Conservation (phyloP, 2,329 filamentous ascomycete genomes). For the Ophiocordyceps polyrhachis-furcata region DNA sequence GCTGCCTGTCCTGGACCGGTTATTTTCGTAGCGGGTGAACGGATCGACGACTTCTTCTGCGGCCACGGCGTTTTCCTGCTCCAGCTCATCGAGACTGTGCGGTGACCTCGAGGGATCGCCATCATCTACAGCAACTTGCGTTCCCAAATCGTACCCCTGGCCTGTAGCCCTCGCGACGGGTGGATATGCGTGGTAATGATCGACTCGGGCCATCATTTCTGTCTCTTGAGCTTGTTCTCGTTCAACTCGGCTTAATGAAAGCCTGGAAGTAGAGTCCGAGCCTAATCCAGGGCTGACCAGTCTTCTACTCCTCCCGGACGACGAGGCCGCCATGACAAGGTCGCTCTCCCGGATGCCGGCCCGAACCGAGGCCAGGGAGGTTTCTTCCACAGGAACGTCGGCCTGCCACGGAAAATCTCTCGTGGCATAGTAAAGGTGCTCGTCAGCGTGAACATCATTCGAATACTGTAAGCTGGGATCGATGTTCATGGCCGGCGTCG, state of each 20-base stretch:
- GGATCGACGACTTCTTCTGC: not conserved
- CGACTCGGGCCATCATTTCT: not conserved
- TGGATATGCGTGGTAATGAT: constrained; percentile 7
- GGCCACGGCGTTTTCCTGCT: not conserved
- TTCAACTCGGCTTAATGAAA: not conserved
- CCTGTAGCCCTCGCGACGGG: constrained; percentile 12
- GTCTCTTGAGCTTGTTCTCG: not conserved
- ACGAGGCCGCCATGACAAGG: not conserved
- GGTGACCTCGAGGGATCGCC: constrained; percentile 9
- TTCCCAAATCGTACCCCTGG: constrained; percentile 15
- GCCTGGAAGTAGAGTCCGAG: not conserved
- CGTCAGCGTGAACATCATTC: not conserved
- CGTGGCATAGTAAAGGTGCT: not conserved
- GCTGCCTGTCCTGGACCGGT: not conserved
- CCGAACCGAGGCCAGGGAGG: not conserved
- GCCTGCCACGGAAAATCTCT: not conserved
- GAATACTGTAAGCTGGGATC: constrained; percentile 5
- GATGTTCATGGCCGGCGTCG: constrained; percentile 1
- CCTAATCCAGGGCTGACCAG: not conserved
- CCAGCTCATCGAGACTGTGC: not conserved
- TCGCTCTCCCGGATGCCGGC: not conserved
- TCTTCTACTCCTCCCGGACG: not conserved
- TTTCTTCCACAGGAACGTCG: not conserved
- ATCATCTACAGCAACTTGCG: constrained; percentile 14
- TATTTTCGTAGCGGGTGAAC: not conserved